These are phyloP conservation scores for Hypoxylon sp. DNA, from an alignment of 2,329 filamentous ascomycete species.

Conservation along the genomic window DNA sequence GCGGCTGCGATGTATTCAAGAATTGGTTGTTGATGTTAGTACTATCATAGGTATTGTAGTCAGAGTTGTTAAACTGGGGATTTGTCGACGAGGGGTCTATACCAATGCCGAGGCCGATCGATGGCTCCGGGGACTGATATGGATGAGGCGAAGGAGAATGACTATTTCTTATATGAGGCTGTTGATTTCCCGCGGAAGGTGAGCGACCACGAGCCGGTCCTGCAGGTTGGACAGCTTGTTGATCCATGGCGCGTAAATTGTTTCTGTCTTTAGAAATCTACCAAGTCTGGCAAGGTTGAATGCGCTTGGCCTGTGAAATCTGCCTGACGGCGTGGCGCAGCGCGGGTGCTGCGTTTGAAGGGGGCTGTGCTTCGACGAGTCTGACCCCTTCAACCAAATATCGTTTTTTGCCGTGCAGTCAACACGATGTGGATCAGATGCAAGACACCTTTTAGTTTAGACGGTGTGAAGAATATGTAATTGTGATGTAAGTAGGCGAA, in stretches of 20 bases:
- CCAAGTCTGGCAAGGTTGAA: conserved; percentile 52
- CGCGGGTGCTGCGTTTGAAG: conserved; percentile 44
- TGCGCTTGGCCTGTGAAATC: conserved; percentile 51
- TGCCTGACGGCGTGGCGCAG: conserved; percentile 55
- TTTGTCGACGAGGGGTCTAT: conserved; percentile 68
- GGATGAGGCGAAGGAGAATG: conserved; percentile 75
- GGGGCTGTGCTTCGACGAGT: conserved; percentile 53
- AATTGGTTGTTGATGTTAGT: conserved; percentile 62
- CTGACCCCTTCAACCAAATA: conserved; percentile 47
- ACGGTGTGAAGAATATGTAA: conserved; percentile 10
- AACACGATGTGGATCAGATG: conserved; percentile 37
- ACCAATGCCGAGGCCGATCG: conserved; percentile 70
- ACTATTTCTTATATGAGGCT: conserved; percentile 77
- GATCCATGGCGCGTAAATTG: conserved; percentile 64
- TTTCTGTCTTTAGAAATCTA: conserved; percentile 56
- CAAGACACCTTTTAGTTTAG: conserved; percentile 23
- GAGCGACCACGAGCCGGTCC: conserved; percentile 69
- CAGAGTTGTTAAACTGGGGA: conserved; percentile 58
- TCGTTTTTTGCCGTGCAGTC: conserved; percentile 36
- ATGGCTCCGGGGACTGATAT: conserved; percentile 66
- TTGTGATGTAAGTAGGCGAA: conserved; percentile 12
- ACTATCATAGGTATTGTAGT: conserved; percentile 63
- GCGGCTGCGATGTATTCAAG: conserved; percentile 65
- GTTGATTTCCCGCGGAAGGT: conserved; percentile 71
- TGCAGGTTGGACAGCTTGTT: conserved; percentile 57